Evolutionary conservation across 768 basidiomycete genomes (phyloP).

Genomic region (Hypsizygus marmoreus): DNA sequence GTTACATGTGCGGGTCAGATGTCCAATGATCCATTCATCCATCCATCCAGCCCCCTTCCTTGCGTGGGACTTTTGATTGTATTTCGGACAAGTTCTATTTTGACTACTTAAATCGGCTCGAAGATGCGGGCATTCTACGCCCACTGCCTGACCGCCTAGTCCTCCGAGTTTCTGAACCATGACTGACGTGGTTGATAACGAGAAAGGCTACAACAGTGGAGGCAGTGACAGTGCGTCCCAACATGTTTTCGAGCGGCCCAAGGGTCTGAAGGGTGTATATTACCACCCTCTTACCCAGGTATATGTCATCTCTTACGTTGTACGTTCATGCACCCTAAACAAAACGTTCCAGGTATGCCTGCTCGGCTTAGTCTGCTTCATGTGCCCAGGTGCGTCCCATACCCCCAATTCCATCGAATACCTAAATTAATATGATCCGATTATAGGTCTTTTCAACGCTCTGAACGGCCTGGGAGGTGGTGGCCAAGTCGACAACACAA

Average conservation of each 20-base stretch:
- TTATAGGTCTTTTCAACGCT: slow-evolving; percentile 76
- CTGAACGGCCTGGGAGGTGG: slow-evolving; percentile 80
- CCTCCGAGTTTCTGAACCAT: slow-evolving; percentile 12
- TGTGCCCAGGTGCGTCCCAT: slow-evolving; percentile 50
- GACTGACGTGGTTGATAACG: slow-evolving; percentile 19
- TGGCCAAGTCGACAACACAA: slow-evolving; percentile 67
- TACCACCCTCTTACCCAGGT: slow-evolving; percentile 26
- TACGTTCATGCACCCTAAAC: background rate
- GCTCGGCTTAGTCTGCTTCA: slow-evolving; percentile 72
- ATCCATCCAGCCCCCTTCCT: slow-evolving; percentile 9
- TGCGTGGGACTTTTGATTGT: slow-evolving; percentile 21
- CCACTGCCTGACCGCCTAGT: slow-evolving; percentile 8
- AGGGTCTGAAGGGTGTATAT: slow-evolving; percentile 22
- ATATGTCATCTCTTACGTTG: background rate
- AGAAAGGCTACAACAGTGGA: slow-evolving; percentile 18
- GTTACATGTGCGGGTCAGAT: slow-evolving; percentile 16
- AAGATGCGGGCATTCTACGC: slow-evolving; percentile 7
- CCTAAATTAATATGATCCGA: slow-evolving; percentile 1
- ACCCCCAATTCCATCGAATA: background rate
- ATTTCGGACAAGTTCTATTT: slow-evolving; percentile 12
- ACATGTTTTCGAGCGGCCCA: slow-evolving; percentile 21
- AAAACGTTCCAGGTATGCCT: slow-evolving; percentile 41
- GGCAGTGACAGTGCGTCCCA: slow-evolving; percentile 17
- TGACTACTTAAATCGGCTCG: slow-evolving; percentile 20
- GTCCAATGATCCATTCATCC: too few species aligned